Conservation (phyloP, 306 rosid genomes). For the Lotus japonicus region DNA sequence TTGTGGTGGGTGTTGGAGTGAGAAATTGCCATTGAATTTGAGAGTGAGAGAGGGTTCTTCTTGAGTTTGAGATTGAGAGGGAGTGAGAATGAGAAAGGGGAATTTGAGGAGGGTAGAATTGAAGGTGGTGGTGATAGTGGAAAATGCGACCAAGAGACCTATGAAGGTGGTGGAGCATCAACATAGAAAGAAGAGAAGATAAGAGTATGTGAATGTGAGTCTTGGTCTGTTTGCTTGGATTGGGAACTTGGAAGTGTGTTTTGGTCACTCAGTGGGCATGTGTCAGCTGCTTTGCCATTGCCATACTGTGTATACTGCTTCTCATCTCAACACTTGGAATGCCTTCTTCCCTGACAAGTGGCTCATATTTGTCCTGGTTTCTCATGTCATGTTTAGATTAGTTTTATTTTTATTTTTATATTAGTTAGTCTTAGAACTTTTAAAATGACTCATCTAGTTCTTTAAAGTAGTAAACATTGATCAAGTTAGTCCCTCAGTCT, state of each 20-base stretch:
- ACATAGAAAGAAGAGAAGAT: slow-evolving; percentile 3
- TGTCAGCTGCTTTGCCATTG: no score
- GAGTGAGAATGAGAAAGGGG: slow-evolving; percentile 12
- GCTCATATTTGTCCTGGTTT: background rate
- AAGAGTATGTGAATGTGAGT: background rate
- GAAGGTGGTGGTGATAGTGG: background rate
- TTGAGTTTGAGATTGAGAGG: no score
- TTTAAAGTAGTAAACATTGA: no score
- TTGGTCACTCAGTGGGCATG: no score
- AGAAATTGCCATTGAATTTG: slow-evolving; percentile 52
- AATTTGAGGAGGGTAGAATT: no score
- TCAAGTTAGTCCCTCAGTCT: no score
- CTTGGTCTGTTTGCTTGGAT: background rate
- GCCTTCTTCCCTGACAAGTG: slow-evolving; percentile 2
- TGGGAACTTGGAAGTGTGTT: background rate
- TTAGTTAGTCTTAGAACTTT: no score
- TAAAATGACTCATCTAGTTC: no score
- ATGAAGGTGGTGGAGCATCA: background rate
- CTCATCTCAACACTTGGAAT: background rate
- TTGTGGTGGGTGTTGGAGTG: no score
- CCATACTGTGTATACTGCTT: background rate
- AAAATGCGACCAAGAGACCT: slow-evolving; percentile 11
- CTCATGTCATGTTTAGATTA: no score
- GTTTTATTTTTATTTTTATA: no score
- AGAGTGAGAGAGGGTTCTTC: background rate